phyloP scores from a whole-genome alignment of 345 rosid genomes.

The Linum trigynum region DNA sequence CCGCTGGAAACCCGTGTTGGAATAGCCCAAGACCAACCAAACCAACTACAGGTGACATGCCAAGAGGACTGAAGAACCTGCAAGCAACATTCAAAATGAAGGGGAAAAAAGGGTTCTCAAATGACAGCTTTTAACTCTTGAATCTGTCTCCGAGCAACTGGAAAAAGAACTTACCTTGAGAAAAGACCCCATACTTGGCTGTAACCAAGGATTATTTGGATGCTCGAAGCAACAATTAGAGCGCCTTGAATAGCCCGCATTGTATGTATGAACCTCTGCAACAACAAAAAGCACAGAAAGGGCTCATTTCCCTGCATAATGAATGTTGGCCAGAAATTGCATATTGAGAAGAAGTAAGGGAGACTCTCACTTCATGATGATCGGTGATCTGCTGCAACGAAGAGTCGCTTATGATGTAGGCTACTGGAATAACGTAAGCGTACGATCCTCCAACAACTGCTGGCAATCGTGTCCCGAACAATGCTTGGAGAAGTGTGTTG shows the following conservation, averaged over 20 bases:
- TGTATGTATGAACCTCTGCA: constrained; percentile 4
- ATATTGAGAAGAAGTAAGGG: neutral
- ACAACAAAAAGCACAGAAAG: neutral
- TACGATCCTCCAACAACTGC: constrained; percentile 27
- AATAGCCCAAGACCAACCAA: constrained; percentile 27
- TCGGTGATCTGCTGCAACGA: constrained; percentile 22
- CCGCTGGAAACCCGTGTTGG: constrained; percentile 25
- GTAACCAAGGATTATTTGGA: constrained; percentile 4
- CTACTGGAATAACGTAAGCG: constrained; percentile 24
- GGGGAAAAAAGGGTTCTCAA: neutral
- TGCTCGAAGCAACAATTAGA: constrained; percentile 4
- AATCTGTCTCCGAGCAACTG: too few relatives aligned
- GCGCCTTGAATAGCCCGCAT: constrained; percentile 5
- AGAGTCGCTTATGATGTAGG: constrained; percentile 26
- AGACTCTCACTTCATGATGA: constrained; percentile 22
- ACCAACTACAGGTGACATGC: constrained; percentile 31
- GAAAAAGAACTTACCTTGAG: neutral
- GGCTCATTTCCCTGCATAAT: neutral
- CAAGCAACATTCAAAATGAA: neutral
- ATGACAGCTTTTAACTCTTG: too few relatives aligned
- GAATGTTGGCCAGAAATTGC: neutral
- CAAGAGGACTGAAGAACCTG: constrained; percentile 32
- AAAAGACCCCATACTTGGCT: constrained; percentile 7
- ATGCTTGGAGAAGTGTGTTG: constrained; percentile 29
- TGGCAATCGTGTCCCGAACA: constrained; percentile 28